Base-by-base conservation (phyloP, 2,329 filamentous ascomycete species). In the Talaromyces marneffei region DNA sequence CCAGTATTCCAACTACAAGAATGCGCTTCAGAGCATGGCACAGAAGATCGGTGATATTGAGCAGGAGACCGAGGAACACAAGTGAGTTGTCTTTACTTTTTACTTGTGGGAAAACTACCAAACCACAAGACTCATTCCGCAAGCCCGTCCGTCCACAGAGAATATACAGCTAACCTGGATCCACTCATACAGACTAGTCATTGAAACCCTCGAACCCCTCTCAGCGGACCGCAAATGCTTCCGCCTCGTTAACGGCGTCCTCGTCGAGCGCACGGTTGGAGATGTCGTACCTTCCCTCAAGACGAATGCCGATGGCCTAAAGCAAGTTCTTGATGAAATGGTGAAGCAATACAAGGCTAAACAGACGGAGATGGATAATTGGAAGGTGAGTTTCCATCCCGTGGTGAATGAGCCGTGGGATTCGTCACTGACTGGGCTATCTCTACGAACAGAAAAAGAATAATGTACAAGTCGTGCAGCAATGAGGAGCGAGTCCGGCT, bases 41-140 rank as follows among this genome's bases (percentile, higher is more conserved):
- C 88, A 92, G 72, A 97, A 96, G 76, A 97, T 99, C 68, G 94
- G 94, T 42, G 92, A 97, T 72, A 92, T 99, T 61, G 94, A 99
- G 79, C 91, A 96, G 75, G 94, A 97, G 75, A 88, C 90, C 20
- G 94, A 99, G 76, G 94, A 99, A 75, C 94, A 99, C 82, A 97
- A 96, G 94, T 97, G 79, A 74, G 88, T 77, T 63, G 9, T 4
- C 16, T 2, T 27, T 18, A 7, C 2, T 42, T 20, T 27, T 2
- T 7, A 7, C 42, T 29, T 39, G 25, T 8, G 18, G 18, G 23
- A 16, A 16, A 25, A 14, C 2, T 16, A 27, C 4, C 42, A 44
- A 3, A 29, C 2, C 20, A 46, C 10, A 46, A 27, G 3, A 27
- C 16, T 31, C 44, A 10, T 29, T 31, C 23, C 46, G 25, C 25